These are phyloP conservation scores for Cercis canadensis DNA, from an alignment of 306 rosid genomes.

Conservation along the genomic window DNA sequence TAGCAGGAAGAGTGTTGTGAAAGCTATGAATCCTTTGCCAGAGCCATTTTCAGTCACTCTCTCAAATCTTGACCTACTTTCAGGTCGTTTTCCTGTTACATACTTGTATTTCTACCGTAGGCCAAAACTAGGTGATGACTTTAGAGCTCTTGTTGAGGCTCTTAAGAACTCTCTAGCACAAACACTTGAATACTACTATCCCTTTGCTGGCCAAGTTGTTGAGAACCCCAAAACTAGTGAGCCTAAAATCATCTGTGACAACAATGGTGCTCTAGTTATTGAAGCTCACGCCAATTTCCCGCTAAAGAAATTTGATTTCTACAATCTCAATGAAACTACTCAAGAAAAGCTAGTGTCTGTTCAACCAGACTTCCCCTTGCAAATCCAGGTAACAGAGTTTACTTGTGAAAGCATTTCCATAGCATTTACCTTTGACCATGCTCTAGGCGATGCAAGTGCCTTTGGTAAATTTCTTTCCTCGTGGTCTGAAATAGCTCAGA, in stretches of 20 bases:
- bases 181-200: conserved; percentile 54
- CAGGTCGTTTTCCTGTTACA: conserved; percentile 87
- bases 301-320: conserved; percentile 53
- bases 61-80: conserved; percentile 86
- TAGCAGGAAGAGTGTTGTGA: too few species aligned
- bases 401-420: conserved; percentile 76
- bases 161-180: conserved; percentile 66
- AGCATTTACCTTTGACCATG: conserved; percentile 89
- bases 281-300: conserved; percentile 63
- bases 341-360: conserved; percentile 57
- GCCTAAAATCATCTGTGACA: conserved; percentile 80
- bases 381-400: conserved; percentile 71
- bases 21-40: conserved; percentile 2
- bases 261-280: conserved; percentile 66
- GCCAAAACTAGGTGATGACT: conserved; percentile 32
- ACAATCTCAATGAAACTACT: conserved; percentile 64
- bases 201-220: conserved; percentile 75
- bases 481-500: conserved; percentile 71
- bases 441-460: conserved; percentile 81
- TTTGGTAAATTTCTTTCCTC: conserved; percentile 75
- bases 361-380: conserved; percentile 56
- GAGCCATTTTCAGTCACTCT: conserved; percentile 53
- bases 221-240: conserved; percentile 59
- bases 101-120: conserved; percentile 75
- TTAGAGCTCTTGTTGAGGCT: conserved; percentile 39